Evolutionary conservation across 148 eudicot genomes (phyloP), one percentile per base, ranked within the genome.

Genomic region (Diospyros kaki): DNA sequence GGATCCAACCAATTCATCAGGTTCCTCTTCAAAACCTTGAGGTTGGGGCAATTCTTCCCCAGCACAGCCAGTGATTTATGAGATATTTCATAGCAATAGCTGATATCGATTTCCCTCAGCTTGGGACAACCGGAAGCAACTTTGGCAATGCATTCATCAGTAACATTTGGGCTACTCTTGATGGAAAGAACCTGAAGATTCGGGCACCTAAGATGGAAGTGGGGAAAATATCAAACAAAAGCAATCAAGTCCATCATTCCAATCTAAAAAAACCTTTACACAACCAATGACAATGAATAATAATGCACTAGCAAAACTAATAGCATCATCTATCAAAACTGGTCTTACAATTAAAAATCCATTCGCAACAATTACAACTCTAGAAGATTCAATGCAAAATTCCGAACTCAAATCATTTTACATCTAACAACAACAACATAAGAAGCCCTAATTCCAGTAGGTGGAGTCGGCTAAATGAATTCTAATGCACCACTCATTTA

Each of bases 21-120:
- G 80, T 95, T 95, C 45, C 98, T 83, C 44, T 78, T 90, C 2
- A 95, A 81, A 1, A 86, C 74, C 58, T 73, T 85, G 12, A 95
- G 79, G 63, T 86, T 73, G 28, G 88, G 87, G 72, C 94, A 90
- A 40, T 74, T 86, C 14, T 59, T 78, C 66, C 98, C 98, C 4
- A 95, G 53, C 51, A 78, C 48, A 15, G 83, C 78, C 48, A 95
- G 38, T 74, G 98, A 85, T 82, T 85, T 77, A 60, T 88, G 91
- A 63, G 98, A 95, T 68, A 92, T 80, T 83, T 95, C 94, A 45
- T 90, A 87, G 89, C 96, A 95, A 82, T 84, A 90, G 83, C 98
- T 95, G 72, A 92, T 66, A 74, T 95, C 97, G 9, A 95, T 81
- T 67, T 92, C 94, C 76, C 54, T 82, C 41, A 95, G 84, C 75